Base-by-base conservation (phyloP, 2,329 filamentous ascomycete species). In the Pseudogymnoascus sp. region DNA sequence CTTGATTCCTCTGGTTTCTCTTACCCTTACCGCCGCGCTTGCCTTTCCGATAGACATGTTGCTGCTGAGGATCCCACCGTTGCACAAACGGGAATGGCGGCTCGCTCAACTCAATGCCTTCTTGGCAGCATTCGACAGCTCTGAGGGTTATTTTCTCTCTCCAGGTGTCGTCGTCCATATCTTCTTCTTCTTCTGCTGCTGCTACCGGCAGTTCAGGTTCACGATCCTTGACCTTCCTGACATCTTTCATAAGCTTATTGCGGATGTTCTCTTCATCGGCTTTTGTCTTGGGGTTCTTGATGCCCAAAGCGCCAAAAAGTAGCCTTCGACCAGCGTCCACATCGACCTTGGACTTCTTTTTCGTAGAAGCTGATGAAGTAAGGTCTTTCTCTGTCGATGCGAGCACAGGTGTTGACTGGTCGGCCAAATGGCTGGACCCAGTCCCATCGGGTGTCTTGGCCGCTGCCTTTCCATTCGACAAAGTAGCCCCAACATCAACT, bases 21-120 rank as follows among this genome's bases (percentile, higher is more conserved):
- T 87, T 87, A 62, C 78, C 76, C 66, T 79, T 84, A 38, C 74
- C 75, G 23, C 76, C 75, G 28, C 75, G 72, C 59, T 77, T 77
- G 40, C 73, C 74, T 46, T 75, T 76, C 67, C 78, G 78, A 67
- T 77, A 77, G 14, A 66, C 66, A 36, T 69, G 67, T 73, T 84
- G 81, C 69, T 93, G 89, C 65, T 91, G 88, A 3, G 84, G 82
- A 74, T 96, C 91, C 93, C 93, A 97, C 56, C 90, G 84, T 74
- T 97, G 92, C 14, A 89, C 80, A 73, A 97, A 97, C 0, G 93
- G 93, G 71, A 96, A 97, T 0, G 93, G 90, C 0, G 93, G 93
- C 36, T 90, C 83, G 62, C 84, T 89, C 53, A 96, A 79, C 34
- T 82, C 77, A 40, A 91, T 77, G 4, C 81, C 83, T 31, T 89